Evolutionary conservation across 192 early-diverging fungal species (phyloP).

Genomic region (Backusella liffmaniae): DNA sequence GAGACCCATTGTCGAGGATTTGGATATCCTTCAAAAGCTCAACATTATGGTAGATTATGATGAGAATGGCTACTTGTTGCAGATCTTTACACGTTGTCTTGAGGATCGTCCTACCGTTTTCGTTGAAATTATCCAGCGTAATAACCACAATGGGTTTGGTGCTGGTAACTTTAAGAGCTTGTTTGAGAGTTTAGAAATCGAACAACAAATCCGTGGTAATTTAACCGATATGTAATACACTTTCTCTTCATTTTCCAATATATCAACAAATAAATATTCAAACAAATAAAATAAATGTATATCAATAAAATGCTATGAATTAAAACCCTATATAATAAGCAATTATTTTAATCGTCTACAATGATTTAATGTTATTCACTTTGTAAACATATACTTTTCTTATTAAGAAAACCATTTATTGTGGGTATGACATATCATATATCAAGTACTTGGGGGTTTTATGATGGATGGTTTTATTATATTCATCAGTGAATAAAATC

Average conservation of each 20-base stretch:
- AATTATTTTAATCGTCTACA: no score
- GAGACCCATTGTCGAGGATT: constrained; percentile 77
- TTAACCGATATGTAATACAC: constrained; percentile 41
- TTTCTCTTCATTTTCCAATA: not conserved
- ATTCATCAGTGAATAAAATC: no score
- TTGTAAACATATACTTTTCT: no score
- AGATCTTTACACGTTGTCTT: constrained; percentile 91
- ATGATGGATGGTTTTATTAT: no score
- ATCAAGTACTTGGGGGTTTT: no score
- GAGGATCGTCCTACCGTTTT: constrained; percentile 97
- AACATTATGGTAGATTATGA: constrained; percentile 96
- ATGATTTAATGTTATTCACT: no score
- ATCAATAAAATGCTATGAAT: not conserved
- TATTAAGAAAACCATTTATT: no score
- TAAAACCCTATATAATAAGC: no score
- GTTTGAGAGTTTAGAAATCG: constrained; percentile 93
- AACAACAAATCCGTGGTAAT: constrained; percentile 91
- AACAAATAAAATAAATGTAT: not conserved
- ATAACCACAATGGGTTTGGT: constrained; percentile 91
- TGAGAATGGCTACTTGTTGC: constrained; percentile 93
- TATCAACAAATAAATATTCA: not conserved
- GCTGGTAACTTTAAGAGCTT: constrained; percentile 98
- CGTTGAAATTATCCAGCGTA: constrained; percentile 96
- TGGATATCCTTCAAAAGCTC: constrained; percentile 82
- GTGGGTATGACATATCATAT: no score